These are phyloP conservation scores for Sextonia rubra DNA, from an alignment of 164 flowering plant species.

Conservation along the genomic window DNA sequence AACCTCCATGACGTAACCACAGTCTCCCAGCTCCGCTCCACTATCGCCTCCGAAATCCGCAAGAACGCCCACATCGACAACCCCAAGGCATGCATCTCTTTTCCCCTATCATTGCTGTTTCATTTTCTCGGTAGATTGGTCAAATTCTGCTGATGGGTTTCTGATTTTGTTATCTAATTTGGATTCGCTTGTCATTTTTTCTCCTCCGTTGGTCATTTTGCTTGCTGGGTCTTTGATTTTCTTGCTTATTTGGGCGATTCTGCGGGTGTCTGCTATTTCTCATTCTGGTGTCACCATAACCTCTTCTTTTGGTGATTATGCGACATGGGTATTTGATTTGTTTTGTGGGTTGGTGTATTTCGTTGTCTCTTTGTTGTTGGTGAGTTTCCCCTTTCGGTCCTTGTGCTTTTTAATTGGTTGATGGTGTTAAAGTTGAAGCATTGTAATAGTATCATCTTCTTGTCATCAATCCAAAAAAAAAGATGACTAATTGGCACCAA, in stretches of 20 bases:
- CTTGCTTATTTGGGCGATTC: neutral
- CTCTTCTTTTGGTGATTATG: neutral
- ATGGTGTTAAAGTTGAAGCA: too few species aligned
- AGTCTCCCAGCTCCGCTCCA: constrained; percentile 65
- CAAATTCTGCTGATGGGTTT: neutral
- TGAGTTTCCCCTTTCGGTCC: neutral
- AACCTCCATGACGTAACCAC: constrained; percentile 67
- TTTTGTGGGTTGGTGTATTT: neutral
- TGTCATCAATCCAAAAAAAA: too few species aligned
- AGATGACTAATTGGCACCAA: too few species aligned
- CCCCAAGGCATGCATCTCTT: constrained; percentile 49
- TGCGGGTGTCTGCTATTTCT: neutral
- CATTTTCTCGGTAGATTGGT: neutral
- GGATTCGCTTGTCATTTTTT: neutral
- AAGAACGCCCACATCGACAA: constrained; percentile 61
- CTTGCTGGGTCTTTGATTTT: neutral
- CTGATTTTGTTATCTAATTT: neutral
- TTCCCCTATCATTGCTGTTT: neutral
- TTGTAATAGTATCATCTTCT: too few species aligned
- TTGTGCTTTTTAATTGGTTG: neutral
- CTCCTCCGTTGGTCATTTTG: neutral
- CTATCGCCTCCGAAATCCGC: constrained; percentile 69
- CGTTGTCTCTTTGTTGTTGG: too few species aligned
- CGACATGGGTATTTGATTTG: neutral
- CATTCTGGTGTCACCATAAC: neutral